Evolutionary conservation across 2,329 filamentous ascomycete species (phyloP).

Genomic region (Ophiostoma novo-ulmi): DNA sequence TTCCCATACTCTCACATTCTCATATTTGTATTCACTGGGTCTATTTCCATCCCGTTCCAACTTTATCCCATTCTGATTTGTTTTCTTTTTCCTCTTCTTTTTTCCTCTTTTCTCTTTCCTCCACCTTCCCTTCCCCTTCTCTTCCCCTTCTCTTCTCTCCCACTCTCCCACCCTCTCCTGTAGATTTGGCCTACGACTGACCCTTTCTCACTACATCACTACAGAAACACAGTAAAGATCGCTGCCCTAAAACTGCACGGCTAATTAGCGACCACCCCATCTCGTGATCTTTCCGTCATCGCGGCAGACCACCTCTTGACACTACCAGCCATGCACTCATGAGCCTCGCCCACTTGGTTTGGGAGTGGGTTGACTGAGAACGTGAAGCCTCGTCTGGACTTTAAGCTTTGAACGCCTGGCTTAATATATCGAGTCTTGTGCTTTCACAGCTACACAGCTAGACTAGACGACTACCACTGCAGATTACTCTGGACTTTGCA

Average conservation of each 20-base stretch:
- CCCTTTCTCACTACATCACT: not conserved
- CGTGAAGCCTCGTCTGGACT: not conserved
- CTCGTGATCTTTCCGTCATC: constrained; percentile 8
- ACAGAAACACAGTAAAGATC: not conserved
- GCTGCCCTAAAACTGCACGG: not conserved
- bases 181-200: not conserved
- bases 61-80: not conserved
- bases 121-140: not conserved
- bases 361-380: constrained; percentile 13
- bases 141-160: not conserved
- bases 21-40: not conserved
- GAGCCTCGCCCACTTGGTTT: constrained; percentile 1
- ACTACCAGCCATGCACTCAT: constrained; percentile 11
- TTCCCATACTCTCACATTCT: not conserved
- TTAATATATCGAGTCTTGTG: not conserved
- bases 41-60: not conserved
- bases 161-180: not conserved
- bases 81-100: not conserved
- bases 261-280: not conserved
- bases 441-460: not conserved
- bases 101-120: not conserved
- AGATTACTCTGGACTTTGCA: not conserved
- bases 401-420: not conserved
- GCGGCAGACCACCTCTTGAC: constrained; percentile 7
- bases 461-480: not conserved